Evolutionary conservation across 306 rosid genomes (phyloP).

Genomic region (Gastrolobium bilobum): DNA sequence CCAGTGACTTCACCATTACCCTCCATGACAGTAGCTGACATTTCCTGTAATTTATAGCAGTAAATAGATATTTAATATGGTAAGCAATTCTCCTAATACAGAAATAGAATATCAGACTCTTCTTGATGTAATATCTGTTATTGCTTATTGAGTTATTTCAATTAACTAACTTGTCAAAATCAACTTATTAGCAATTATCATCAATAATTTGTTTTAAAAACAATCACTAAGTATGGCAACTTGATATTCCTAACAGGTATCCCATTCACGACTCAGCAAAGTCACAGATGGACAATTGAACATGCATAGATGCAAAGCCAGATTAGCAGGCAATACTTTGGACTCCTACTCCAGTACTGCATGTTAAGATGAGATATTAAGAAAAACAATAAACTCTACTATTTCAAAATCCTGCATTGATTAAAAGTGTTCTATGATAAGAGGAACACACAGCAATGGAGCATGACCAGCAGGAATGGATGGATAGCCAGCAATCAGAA

Average conservation of each 20-base stretch:
- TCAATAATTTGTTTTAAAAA: conserved; percentile 35
- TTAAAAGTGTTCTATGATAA: conserved; percentile 13
- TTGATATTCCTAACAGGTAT: background rate
- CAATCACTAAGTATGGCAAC: conserved; percentile 15
- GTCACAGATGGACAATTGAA: conserved; percentile 21
- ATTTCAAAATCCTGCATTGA: background rate
- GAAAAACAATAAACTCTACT: background rate
- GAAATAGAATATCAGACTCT: conserved; percentile 28
- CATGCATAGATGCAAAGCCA: conserved; percentile 38
- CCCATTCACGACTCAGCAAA: conserved; percentile 21
- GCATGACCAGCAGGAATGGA: conserved; percentile 39
- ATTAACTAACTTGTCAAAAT: conserved; percentile 18
- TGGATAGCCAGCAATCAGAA: conserved; percentile 39
- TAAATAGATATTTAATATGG: conserved; percentile 31
- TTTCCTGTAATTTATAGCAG: conserved; percentile 72
- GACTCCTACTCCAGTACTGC: conserved; percentile 9
- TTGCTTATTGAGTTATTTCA: conserved; percentile 1
- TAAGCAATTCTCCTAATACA: conserved; percentile 21
- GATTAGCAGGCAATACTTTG: conserved; percentile 34
- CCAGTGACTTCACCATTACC: conserved; percentile 91
- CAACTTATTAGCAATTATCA: conserved; percentile 20
- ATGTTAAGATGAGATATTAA: conserved; percentile 3
- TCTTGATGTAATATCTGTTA: conserved; percentile 30
- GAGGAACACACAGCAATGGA: conserved; percentile 33
- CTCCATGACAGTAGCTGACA: conserved; percentile 73